Evolutionary conservation across 106 monocot genomes (phyloP), one percentile per base, ranked within the genome.

Genomic region (Acorus gramineus): DNA sequence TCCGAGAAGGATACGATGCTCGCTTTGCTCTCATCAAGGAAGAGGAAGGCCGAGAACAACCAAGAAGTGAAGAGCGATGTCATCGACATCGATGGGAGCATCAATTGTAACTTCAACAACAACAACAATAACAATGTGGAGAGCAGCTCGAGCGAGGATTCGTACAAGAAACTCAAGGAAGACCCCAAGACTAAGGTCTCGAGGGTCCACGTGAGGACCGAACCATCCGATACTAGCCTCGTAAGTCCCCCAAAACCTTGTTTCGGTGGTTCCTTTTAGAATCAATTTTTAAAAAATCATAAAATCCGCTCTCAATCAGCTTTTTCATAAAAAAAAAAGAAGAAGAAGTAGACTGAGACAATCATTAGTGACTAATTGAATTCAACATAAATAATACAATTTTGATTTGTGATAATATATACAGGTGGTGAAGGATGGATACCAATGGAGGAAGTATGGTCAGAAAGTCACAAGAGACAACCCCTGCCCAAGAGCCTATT

Each of bases 401-500:
- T 28, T 28, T 28, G 28, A 28, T 28, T 28, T 28, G 28, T 28
- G 28, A 28, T 28, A 6, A 4, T n/a, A 47, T 49, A 59, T 7
- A 44, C 12, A 86, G 85, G 66, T 86, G 12, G 81, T 92, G 9
- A 82, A 65, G 48, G 86, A 86, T 69, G 91, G 86, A 14, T 82
- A 86, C 14, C 84, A 86, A 8, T 86, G 86, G 86, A 79, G 83
- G 64, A 84, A 86, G 56, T 86, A 92, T 63, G 84, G 91, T 1
- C 91, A 92, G 65, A 86, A 87, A 55, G 80, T 85, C 44, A 92
- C 86, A 3, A 83, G 86, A 55, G 84, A 86, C 52, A 92, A 84
- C 53, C 86, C 91, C 2, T 92, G 69, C 44, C 91, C 91, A 7
- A 76, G 91, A 68, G 91, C 91, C 61, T 92, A 92, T 61, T 92